phyloP scores from a whole-genome alignment of 1,284 basidiomycete genomes.

The Hymenochaete sp. region DNA sequence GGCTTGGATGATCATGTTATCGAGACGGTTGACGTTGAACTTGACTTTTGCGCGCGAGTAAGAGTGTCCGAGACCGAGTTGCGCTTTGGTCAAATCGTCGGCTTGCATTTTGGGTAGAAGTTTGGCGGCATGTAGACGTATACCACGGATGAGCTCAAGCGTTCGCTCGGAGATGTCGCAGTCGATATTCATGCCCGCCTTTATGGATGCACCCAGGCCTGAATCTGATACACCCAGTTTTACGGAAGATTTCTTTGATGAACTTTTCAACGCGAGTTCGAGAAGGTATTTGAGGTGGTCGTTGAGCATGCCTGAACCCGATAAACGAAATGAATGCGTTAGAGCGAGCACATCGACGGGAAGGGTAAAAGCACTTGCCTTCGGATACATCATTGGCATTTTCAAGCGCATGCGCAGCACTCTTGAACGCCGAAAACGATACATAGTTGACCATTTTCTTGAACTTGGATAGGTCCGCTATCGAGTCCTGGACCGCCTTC shows the following conservation, averaged over 20 bases:
- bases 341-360: background rate
- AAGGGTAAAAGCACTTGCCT: slow-evolving; percentile 42
- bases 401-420: slow-evolving; percentile 91
- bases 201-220: slow-evolving; percentile 75
- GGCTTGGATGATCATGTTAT: slow-evolving; percentile 99
- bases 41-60: slow-evolving; percentile 98
- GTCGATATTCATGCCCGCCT: slow-evolving; percentile 65
- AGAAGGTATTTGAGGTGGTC: slow-evolving; percentile 83
- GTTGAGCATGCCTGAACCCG: slow-evolving; percentile 66
- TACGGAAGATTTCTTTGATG: slow-evolving; percentile 75
- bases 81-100: slow-evolving; percentile 87
- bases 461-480: slow-evolving; percentile 86
- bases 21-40: slow-evolving; percentile 98
- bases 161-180: slow-evolving; percentile 87
- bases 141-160: slow-evolving; percentile 87
- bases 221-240: slow-evolving; percentile 81
- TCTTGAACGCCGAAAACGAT: slow-evolving; percentile 94
- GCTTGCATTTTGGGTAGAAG: slow-evolving; percentile 84
- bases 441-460: slow-evolving; percentile 88
- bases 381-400: slow-evolving; percentile 97
- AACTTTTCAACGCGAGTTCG: slow-evolving; percentile 79
- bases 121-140: slow-evolving; percentile 88
- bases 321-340: background rate
- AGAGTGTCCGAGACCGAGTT: slow-evolving; percentile 95
- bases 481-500: slow-evolving; percentile 76